Base-by-base conservation (phyloP, 129 eudicot genomes). In the Pulicaria dysenterica region DNA sequence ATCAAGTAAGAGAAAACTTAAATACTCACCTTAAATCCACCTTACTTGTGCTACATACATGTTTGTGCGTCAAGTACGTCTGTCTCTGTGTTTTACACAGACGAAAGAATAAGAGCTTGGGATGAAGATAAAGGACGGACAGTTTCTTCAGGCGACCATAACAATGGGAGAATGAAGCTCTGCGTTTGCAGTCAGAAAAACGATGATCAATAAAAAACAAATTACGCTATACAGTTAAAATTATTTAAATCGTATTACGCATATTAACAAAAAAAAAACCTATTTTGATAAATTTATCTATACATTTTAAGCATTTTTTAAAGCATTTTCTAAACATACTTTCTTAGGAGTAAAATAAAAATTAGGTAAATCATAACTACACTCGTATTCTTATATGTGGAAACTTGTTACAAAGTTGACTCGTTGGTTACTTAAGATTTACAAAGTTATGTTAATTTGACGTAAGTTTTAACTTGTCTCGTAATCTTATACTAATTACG, bases 81-180 rank as follows among this genome's bases (percentile, higher is more conserved):
- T 73, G 6, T n/a, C 16, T 39, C 15, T 73, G 64, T 63, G 7
- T 41, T 50, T 64, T 13, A 40, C 15, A 41, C 17, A 54, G 73
- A 63, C n/a, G 42, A 10, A 63, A 3, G 67, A 57, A 48, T 17
- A 70, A 55, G 75, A 70, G 46, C 7, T 34, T 55, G 56, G 24
- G 19, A 9, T 58, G 77, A 50, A 14, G 38, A 47, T 38, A 54
- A 15, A 58, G 31, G 62, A 4, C 7, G 39, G 67, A 73, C 78
- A 36, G 76, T 34, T 77, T 61, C 2, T 62, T 77, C 50, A 69
- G 81, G 76, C 81, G 76, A 57, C 72, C 81, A 70, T 59, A 77
- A 31, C 77, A 50, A 76, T 6, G 77, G 56, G 58, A 39, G 56
- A 24, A 69, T 53, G 72, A 51, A 51, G 45, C 66, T 61, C 66